Percentiles rank a stretch among this genome's conserved stretches.
These are phyloP conservation scores for Lentinula raphanica DNA, from an alignment of 768 basidiomycete genomes.

Conservation along the genomic window DNA sequence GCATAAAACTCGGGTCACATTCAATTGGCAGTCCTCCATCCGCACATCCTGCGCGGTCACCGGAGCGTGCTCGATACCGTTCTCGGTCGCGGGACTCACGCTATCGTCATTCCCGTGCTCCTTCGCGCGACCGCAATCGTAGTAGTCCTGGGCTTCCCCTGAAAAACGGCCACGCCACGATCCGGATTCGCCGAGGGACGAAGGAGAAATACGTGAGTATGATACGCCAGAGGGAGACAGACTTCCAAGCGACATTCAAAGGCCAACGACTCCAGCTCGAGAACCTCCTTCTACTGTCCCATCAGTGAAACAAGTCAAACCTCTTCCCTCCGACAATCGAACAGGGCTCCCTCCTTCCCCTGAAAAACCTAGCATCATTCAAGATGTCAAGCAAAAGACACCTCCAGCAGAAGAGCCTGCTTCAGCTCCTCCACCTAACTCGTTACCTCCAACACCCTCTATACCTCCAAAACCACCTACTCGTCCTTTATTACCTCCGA, in stretches of 20 bases:
- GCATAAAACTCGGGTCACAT: slow-evolving; percentile 1
- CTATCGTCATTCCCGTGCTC: background rate
- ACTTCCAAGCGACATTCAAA: background rate
- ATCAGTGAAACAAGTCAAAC: background rate
- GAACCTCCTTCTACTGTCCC: background rate
- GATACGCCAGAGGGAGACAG: background rate
- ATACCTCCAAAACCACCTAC: background rate
- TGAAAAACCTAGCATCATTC: background rate
- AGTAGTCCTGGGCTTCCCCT: background rate
- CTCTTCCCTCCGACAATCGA: background rate
- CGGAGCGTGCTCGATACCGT: background rate
- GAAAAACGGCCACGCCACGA: background rate
- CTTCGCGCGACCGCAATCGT: background rate
- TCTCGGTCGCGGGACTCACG: slow-evolving; percentile 2
- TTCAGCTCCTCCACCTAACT: background rate
- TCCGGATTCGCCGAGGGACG: background rate
- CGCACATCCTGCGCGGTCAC: background rate
- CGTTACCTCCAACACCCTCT: background rate
- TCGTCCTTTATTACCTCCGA: background rate
- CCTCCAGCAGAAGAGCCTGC: background rate
- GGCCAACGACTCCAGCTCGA: background rate
- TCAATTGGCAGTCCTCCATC: slow-evolving; percentile 1
- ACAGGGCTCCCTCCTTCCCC: background rate
- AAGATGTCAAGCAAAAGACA: background rate
- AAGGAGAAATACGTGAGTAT: slow-evolving; percentile 3